These are phyloP conservation scores for Corylus heterophylla DNA, from an alignment of 306 rosid species.

Conservation along the genomic window DNA sequence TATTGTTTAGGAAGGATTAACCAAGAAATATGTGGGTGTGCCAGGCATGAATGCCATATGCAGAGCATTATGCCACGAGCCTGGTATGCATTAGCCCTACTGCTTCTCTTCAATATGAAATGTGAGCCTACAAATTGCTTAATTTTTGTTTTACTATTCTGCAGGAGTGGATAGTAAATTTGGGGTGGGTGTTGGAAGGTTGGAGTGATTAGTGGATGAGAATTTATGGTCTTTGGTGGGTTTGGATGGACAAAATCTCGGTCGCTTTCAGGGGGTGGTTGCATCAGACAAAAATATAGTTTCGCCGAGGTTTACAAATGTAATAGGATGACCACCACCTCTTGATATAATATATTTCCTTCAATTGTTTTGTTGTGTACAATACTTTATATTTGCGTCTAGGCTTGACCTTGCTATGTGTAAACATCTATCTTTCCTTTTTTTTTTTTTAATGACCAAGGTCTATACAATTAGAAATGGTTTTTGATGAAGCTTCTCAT, in stretches of 20 bases:
- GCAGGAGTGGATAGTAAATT: conserved; percentile 87
- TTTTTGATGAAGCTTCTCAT: conserved; percentile 3
- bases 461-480: neutral
- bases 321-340: conserved; percentile 64
- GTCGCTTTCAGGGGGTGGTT: conserved; percentile 77
- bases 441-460: neutral
- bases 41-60: conserved; percentile 97
- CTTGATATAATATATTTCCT: conserved; percentile 58
- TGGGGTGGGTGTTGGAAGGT: conserved; percentile 57
- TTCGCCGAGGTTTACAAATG: conserved; percentile 59
- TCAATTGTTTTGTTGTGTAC: neutral
- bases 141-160: conserved; percentile 10
- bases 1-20: conserved; percentile 60
- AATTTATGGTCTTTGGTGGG: conserved; percentile 71
- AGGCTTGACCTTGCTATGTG: neutral
- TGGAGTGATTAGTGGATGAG: conserved; percentile 73
- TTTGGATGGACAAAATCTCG: conserved; percentile 68
- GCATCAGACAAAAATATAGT: conserved; percentile 82
- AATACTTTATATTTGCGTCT: neutral
- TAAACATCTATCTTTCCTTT: neutral
- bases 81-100: conserved; percentile 50
- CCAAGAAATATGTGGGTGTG: conserved; percentile 79
- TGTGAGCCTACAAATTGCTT: conserved; percentile 21
- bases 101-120: conserved; percentile 27
- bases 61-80: conserved; percentile 70